These are phyloP conservation scores for Nepenthes mirabilis DNA, from an alignment of 148 eudicot species.

Conservation along the genomic window DNA sequence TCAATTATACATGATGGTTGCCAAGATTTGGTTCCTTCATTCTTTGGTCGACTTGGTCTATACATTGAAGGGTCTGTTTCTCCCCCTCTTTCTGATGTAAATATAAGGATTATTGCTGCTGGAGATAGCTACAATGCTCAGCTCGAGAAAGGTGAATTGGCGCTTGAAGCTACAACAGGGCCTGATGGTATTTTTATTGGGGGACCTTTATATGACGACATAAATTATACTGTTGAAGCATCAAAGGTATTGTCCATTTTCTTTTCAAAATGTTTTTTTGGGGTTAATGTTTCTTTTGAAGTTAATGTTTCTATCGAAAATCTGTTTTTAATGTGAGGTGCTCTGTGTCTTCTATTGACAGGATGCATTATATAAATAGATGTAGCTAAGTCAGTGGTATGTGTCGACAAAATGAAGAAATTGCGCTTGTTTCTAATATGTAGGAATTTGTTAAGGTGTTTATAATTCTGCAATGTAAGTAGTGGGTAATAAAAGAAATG, in stretches of 20 bases:
- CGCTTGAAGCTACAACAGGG: constrained; percentile 59
- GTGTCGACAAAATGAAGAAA: no score
- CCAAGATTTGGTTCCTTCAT: constrained; percentile 55
- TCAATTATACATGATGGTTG: constrained; percentile 60
- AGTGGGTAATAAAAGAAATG: no score
- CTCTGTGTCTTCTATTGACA: no score
- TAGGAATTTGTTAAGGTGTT: no score
- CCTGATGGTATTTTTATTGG: constrained; percentile 61
- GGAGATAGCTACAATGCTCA: constrained; percentile 53
- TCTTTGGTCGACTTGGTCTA: constrained; percentile 72
- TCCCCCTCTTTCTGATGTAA: constrained; percentile 79
- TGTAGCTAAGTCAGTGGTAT: no score
- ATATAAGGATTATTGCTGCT: constrained; percentile 53
- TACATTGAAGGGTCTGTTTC: constrained; percentile 96
- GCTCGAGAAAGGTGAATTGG: constrained; percentile 61
- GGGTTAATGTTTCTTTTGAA: neutral
- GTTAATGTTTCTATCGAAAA: neutral
- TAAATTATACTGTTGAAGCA: constrained; percentile 66
- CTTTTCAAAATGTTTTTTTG: neutral
- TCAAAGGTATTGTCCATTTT: constrained; percentile 53
- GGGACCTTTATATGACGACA: constrained; percentile 92
- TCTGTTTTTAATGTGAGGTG: no score
- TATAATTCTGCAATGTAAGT: no score
- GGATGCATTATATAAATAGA: no score
- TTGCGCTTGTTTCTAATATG: no score